Base-by-base conservation (phyloP, 768 basidiomycete genomes). In the Sutorius australiensis region DNA sequence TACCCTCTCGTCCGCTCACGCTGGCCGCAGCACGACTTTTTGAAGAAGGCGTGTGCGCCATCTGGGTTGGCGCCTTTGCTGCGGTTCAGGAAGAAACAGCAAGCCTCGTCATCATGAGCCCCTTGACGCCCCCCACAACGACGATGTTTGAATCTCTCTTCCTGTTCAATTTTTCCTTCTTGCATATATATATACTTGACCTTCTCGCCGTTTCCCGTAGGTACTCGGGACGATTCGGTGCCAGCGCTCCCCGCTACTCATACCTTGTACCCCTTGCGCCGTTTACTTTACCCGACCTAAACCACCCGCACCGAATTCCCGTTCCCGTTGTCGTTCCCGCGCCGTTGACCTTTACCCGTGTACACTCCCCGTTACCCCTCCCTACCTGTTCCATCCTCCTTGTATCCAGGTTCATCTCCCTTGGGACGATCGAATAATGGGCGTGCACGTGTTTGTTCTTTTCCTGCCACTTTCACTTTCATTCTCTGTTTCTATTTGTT, bases 1-100 rank as follows among this genome's bases (percentile, higher is more conserved):
- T 11, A 7, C n/a, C 5, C 17, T 39, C 56, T 56, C 42, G 59
- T 32, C 24, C 16, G 16, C 33, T 7, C n/a, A 24, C 16, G 7
- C n/a, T 11, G 30, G 9, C 6, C n/a, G 38, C 58, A 98, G 95
- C 95, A 98, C 67, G 94, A 95, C 8, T 98, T 98, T 73, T 70
- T 98, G 74, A 81, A 81, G 74, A 92, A 93, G 73, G 82, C 95
- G 1, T 98, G 95, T 67, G 79, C 85, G 0, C 70, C 87, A 1
- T 80, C 85, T 0, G 87, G 91, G 1, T 80, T 98, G 45, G 93
- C 94, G 1, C 89, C 93, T 1, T 73, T 98, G 49, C 71, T 98
- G 51, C 80, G 89, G 48, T 90, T 89, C 79, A 87, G 79, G 74
- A 85, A 74, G 45, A 88, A 87, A 68, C 82, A 84, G 63, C 67